Base-by-base conservation (phyloP, 164 flowering plant species). In the Chimonanthus praecox region DNA sequence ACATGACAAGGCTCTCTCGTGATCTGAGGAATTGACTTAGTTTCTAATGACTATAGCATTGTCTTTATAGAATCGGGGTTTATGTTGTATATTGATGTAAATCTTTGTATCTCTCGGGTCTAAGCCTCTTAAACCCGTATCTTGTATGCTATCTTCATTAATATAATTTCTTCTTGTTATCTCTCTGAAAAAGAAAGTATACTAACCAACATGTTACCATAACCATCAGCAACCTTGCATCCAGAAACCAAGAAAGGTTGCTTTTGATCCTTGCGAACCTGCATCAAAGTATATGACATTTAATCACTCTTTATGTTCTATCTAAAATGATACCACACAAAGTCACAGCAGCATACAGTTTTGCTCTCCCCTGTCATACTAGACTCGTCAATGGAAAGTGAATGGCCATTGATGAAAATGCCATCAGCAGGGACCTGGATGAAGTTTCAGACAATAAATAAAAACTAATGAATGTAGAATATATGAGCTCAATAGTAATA, bases 361-460 rank as follows among this genome's bases (percentile, higher is more conserved):
- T 80, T 80, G 68, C 82, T 81, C 74, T 84, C 87, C 21, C 87
- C 87, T 1, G 87, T 75, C 71, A 84, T 75, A 68, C 87, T 83
- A 8, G 87, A 82, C 67, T 82, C 85, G 47, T 84, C 87, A 50
- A 83, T 74, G 15, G 50, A 21, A 73, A 84, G 73, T 61, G 74
- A 79, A 68, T 78, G 74, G 46, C 87, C 87, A 61, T 78, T 77
- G n/a, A 83, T 63, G 5, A 78, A 81, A 20, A 84, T 47, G 21
- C 87, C 85, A 68, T 84, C 87, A 11, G 87, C 84, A 5, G 87
- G 87, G 71, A 85, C 83, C 68, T 81, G 78, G 67, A 47, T 10
- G 48, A 47, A 48, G 50, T n/a, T 47, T n/a, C 47, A 13, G 16
- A 16, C 46, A 9, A 9, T 49, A 54, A 13, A n/a, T 54, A 54